phyloP scores from a whole-genome alignment of 2,329 filamentous ascomycete genomes.

The Talaromyces pinophilus region DNA sequence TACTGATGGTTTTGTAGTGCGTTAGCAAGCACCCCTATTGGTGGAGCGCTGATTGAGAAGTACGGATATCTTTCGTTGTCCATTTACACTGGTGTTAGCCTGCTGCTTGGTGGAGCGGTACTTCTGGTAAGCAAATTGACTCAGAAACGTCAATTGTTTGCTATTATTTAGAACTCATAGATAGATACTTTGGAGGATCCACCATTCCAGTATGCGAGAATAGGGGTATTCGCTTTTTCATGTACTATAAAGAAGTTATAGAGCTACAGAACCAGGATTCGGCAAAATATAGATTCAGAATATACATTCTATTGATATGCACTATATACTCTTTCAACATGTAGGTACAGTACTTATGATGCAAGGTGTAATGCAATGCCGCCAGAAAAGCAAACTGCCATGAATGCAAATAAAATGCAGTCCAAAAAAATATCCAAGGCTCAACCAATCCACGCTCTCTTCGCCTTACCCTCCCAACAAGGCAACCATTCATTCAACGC shows the following conservation, averaged over 20 bases:
- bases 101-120: constrained; percentile 36
- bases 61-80: constrained; percentile 47
- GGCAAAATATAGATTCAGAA: neutral
- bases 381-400: neutral
- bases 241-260: neutral
- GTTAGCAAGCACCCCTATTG: constrained; percentile 47
- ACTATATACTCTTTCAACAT: constrained; percentile 5
- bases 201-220: no score
- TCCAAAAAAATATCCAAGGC: neutral
- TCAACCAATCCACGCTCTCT: constrained; percentile 14
- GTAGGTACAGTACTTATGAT: neutral
- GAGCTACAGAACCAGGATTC: neutral
- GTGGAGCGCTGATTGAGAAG: constrained; percentile 41
- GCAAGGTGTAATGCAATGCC: neutral
- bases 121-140: constrained; percentile 29
- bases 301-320: constrained; percentile 6
- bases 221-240: neutral
- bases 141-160: constrained; percentile 25
- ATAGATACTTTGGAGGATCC: no score
- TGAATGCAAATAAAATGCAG: neutral
- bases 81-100: constrained; percentile 38
- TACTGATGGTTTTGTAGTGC: constrained; percentile 31
- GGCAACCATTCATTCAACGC: constrained; percentile 51
- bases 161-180: constrained; percentile 23
- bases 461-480: constrained; percentile 38